Conservation (phyloP, 2,329 filamentous ascomycete species). For the Phialophora expanda region DNA sequence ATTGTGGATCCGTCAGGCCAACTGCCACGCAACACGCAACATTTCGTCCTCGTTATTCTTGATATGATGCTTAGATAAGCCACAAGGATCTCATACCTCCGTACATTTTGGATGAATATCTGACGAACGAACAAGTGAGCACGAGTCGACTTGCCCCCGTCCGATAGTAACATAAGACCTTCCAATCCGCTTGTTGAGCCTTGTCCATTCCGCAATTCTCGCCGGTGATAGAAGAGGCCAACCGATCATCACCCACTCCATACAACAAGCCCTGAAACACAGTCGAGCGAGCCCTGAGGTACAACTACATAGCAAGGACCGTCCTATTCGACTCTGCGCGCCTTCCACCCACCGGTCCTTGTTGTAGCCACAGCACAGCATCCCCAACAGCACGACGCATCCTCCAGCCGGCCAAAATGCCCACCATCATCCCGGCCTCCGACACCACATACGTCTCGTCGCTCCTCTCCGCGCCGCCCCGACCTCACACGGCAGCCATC, state of each 20-base stretch:
- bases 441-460: slow-evolving; percentile 21
- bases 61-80: background rate
- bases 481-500: slow-evolving; percentile 45
- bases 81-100: background rate
- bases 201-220: background rate
- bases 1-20: slow-evolving; percentile 9
- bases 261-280: too few relatives aligned
- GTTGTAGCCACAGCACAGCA: too few relatives aligned
- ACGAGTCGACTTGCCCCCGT: background rate
- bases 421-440: background rate
- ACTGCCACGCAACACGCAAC: background rate
- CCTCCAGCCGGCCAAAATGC: background rate
- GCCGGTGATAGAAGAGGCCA: background rate
- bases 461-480: slow-evolving; percentile 24
- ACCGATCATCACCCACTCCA: background rate
- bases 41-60: background rate
- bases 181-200: background rate
- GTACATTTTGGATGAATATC: background rate
- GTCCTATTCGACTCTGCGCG: background rate
- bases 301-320: background rate
- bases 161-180: background rate
- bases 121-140: background rate
- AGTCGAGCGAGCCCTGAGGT: background rate
- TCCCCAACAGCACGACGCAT: background rate
- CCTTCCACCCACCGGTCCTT: background rate